Evolutionary conservation across 2,329 filamentous ascomycete genomes (phyloP).

Genomic region (Pseudogymnoascus sp.): DNA sequence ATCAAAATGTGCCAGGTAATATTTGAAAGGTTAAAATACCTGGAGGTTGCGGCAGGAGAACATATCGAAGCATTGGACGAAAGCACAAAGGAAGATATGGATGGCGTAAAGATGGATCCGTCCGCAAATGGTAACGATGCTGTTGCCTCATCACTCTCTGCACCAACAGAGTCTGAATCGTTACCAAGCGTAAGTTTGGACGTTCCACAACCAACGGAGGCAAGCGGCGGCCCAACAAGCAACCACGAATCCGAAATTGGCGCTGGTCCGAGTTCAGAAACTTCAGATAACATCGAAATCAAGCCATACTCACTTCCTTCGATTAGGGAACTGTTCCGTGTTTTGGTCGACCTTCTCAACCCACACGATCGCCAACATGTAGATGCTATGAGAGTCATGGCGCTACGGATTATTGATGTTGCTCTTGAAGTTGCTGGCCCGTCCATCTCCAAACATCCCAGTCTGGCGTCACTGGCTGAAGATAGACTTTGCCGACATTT

Average conservation of each 20-base stretch:
- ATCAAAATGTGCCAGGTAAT: constrained; percentile 99
- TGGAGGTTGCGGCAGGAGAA: constrained; percentile 68
- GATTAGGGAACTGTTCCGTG: constrained; percentile 87
- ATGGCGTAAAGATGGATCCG: constrained; percentile 77
- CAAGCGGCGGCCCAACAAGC: not conserved
- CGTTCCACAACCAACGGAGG: not conserved
- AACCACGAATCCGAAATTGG: constrained; percentile 23
- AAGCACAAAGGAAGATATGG: constrained; percentile 60
- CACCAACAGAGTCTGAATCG: constrained; percentile 26
- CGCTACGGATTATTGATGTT: constrained; percentile 91
- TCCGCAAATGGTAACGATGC: constrained; percentile 59
- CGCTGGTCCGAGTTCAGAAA: constrained; percentile 25
- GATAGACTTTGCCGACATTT: constrained; percentile 89
- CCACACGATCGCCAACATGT: constrained; percentile 89
- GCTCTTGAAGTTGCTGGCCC: constrained; percentile 93
- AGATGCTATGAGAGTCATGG: constrained; percentile 95
- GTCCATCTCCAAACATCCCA: constrained; percentile 87
- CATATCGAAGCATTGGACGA: constrained; percentile 60
- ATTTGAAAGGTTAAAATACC: constrained; percentile 82
- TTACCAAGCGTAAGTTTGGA: not conserved
- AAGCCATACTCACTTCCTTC: constrained; percentile 90
- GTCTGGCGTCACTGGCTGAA: constrained; percentile 78
- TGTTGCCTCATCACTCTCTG: constrained; percentile 45
- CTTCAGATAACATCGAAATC: constrained; percentile 44
- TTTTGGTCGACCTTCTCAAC: constrained; percentile 87